Base-by-base conservation (phyloP, 352 stramenopile species). In the Aphanomyces stellatus region DNA sequence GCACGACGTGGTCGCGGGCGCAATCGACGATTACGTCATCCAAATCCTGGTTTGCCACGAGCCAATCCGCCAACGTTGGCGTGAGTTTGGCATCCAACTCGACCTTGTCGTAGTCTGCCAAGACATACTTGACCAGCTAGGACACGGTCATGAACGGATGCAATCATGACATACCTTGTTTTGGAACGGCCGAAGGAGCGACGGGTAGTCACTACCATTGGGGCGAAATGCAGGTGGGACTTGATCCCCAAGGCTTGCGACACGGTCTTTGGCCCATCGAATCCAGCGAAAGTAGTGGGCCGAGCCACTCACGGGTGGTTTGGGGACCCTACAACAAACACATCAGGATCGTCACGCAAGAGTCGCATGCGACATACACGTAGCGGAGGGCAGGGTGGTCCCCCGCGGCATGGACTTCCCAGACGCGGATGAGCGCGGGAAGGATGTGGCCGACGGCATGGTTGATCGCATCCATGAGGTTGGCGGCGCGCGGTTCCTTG, bases 201-300 rank as follows among this genome's bases (percentile, higher is more conserved):
- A 86, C 30, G 79, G 79, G 60, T 88, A 90, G 40, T 76, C 63
- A 13, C 53, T 24, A 17, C 80, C 81, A 24, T 73, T 72, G 4
- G 79, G 79, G 15, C 70, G 71, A 25, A 90, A 72, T 34, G 65
- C 41, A 3, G 67, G 59, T 19, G 60, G 51, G 22, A 79, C 70
- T 13, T 74, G 71, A 56, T 88, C 71, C 27, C 80, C 64, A 3
- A 88, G 43, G 41, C 77, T 63, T 37, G 87, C 77, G 13, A 85
- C 62, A 24, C 77, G 77, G 64, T 88, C 81, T 57, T 91, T 91
- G 17, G 65, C 59, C 78, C 79, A 91, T 24, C 81, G 79, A 33
- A 91, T 74, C 79, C 81, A 91, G 4, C 76, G 73, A 48, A 88
- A 89, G 69, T 87, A 89, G 41, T 89, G 78, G 25, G 76, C 76